A percentile compares a stretch with the other conserved stretches of the same genome.
Conservation (phyloP, 2,329 filamentous ascomycete species). For the Colletotrichum phormii region DNA sequence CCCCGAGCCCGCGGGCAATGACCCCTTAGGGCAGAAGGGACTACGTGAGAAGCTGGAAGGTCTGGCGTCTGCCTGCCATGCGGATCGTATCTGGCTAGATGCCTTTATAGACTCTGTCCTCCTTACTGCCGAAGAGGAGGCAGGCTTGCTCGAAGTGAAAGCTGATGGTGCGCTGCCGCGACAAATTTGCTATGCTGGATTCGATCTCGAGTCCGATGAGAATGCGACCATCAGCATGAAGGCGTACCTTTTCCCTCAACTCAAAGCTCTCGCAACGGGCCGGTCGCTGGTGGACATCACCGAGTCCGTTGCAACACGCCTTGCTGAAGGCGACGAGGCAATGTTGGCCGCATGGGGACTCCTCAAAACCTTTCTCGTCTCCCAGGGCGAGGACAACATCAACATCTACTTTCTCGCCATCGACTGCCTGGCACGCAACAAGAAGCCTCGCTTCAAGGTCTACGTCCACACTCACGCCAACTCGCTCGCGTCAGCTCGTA, state of each 20-base stretch:
- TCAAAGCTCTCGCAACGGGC: conserved; percentile 18
- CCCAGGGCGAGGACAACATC: neutral
- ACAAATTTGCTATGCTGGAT: conserved; percentile 12
- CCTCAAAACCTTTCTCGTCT: neutral
- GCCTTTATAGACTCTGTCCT: conserved; percentile 12
- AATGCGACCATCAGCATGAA: conserved; percentile 17
- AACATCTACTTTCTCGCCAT: conserved; percentile 12
- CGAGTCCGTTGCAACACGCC: neutral
- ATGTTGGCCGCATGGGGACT: conserved; percentile 1
- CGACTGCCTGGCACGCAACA: conserved; percentile 23
- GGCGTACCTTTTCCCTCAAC: conserved; percentile 24
- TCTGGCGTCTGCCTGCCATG: conserved; percentile 7
- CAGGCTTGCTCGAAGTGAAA: neutral
- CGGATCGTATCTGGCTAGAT: conserved; percentile 12
- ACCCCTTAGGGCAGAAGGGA: conserved; percentile 9
- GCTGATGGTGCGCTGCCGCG: neutral
- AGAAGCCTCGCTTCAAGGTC: neutral
- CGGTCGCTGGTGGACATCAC: neutral
- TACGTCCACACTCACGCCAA: neutral
- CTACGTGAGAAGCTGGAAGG: conserved; percentile 17
- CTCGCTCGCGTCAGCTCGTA: neutral
- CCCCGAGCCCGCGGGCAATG: neutral
- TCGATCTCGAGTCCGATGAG: conserved; percentile 19
- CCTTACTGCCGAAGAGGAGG: conserved; percentile 8
- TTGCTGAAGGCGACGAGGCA: neutral